Conservation (phyloP, 2,329 filamentous ascomycete species). For the Mycocentrospora acerina region DNA sequence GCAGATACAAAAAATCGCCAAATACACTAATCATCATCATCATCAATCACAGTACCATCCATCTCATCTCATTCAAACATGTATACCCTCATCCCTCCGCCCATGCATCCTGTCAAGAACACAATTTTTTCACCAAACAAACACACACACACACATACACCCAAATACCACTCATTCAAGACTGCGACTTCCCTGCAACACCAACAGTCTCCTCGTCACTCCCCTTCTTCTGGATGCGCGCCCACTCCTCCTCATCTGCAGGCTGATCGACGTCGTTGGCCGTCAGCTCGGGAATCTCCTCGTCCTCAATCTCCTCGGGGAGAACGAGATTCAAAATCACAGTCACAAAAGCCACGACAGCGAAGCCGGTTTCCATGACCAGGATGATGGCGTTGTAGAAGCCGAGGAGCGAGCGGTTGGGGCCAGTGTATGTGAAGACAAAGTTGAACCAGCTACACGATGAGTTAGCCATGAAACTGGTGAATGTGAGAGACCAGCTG, state of each 20-base stretch:
- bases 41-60: too few relatives aligned
- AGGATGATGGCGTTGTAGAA: conserved; percentile 68
- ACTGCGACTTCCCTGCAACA: too few relatives aligned
- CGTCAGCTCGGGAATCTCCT: conserved; percentile 47
- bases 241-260: conserved; percentile 46
- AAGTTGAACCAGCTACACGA: conserved; percentile 65
- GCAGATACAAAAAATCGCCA: too few relatives aligned
- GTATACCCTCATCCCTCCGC: too few relatives aligned
- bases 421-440: conserved; percentile 72
- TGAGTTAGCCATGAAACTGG: conserved; percentile 11
- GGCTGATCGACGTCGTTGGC: conserved; percentile 43
- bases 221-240: conserved; percentile 28
- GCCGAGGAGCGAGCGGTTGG: conserved; percentile 67
- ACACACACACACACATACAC: too few relatives aligned
- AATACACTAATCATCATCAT: too few relatives aligned
- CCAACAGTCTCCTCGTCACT: conserved; percentile 18
- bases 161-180: too few relatives aligned
- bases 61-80: too few relatives aligned
- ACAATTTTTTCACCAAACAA: too few relatives aligned
- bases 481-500: neutral
- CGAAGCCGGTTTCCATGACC: conserved; percentile 60
- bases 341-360: conserved; percentile 71
- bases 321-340: conserved; percentile 73
- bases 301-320: conserved; percentile 74
- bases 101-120: too few relatives aligned